Evolutionary conservation across 805 yeast species (phyloP), one percentile per base, ranked within the genome.

Genomic region (Priceomyces haplophilus): DNA sequence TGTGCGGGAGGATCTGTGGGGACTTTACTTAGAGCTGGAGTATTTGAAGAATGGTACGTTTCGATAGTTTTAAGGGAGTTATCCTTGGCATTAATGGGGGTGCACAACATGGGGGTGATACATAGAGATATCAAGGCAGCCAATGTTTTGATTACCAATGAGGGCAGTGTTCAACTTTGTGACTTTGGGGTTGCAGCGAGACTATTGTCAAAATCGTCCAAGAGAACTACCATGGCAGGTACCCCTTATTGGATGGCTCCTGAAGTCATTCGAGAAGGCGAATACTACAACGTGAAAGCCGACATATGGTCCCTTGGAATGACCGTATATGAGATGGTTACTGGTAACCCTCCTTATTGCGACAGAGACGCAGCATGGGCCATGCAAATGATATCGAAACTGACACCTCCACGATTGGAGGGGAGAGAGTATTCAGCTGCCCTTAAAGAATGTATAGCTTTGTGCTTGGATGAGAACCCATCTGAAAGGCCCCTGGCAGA

Each of bases 171-270:
- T 3, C 88, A 87, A 56, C 75, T 93, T 35, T 91, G 98, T 73
- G 99, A 93, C 63, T 93, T 93, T 65, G 99, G 99, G 24, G 99
- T 95, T 17, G 99, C 99, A 0, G 97, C 97, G 1, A 91, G 88
- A 59, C 69, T 90, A 34, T 80, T 95, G 2, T 75, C 90, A 29
- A 76, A 83, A 30, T 79, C 82, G 15, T 61, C 83, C 36, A 88
- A 89, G 59, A 74, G 99, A 53, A 86, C 91, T 27, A 93, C 99
- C 0, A 89, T 95, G 80, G 98, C 96, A 0, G 95, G 95, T 6
- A 86, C 95, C 0, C 95, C 95, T 0, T 93, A 89, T 59, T 93
- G 99, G 99, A 93, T 93, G 99, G 97, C 99, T 0, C 99, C 99
- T 0, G 99, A 91, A 62, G 99, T 91, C 24, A 91, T 91, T 31